Conservation (phyloP, 768 basidiomycete genomes). For the Ephemerocybe angulata region DNA sequence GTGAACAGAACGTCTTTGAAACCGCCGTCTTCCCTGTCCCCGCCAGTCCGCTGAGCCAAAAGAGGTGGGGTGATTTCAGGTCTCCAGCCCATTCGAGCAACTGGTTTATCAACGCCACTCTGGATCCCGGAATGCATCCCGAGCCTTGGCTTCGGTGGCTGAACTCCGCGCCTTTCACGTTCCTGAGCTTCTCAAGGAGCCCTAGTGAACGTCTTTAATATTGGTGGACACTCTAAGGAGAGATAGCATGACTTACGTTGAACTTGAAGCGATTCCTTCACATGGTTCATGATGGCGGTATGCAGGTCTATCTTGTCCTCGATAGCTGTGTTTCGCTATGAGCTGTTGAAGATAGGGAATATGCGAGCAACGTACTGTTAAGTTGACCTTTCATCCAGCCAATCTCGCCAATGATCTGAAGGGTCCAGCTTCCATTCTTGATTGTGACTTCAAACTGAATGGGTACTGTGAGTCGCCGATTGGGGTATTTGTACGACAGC, state of each 20-base stretch:
- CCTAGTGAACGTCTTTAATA: too few relatives aligned
- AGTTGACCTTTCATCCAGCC: not conserved
- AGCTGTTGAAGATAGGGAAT: too few relatives aligned
- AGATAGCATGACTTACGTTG: too few relatives aligned
- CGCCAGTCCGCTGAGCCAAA: constrained; percentile 7
- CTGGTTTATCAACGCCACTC: not conserved
- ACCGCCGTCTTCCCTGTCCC: constrained; percentile 12
- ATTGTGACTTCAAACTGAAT: not conserved
- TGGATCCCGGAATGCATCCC: constrained; percentile 1
- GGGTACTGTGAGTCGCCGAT: not conserved
- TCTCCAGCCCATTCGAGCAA: not conserved
- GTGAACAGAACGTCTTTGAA: constrained; percentile 6
- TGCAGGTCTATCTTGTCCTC: too few relatives aligned
- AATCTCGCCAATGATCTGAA: not conserved
- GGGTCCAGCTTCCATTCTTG: not conserved
- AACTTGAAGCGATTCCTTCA: too few relatives aligned
- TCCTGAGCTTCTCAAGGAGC: not conserved
- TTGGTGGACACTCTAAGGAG: too few relatives aligned
- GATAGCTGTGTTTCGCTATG: too few relatives aligned
- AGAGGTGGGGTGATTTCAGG: not conserved
- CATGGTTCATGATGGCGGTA: too few relatives aligned
- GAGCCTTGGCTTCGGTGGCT: not conserved
- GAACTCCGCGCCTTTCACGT: not conserved
- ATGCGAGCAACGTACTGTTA: not conserved
- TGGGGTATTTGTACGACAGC: too few relatives aligned